phyloP scores from a whole-genome alignment of 768 basidiomycete genomes.

The Russula emetica region DNA sequence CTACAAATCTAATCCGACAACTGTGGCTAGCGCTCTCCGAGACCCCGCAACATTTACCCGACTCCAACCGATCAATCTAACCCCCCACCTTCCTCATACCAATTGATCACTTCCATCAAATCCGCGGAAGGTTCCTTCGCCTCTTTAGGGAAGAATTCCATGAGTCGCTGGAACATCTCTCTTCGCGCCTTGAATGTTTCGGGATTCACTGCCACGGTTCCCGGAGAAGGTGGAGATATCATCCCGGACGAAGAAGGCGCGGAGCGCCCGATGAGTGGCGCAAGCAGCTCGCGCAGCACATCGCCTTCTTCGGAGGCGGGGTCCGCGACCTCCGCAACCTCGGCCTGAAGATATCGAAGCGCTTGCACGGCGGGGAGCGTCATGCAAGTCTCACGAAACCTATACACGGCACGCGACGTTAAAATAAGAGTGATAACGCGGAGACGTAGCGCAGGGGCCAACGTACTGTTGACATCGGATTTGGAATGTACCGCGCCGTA shows the following conservation, averaged over 20 bases:
- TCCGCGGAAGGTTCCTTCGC: slow-evolving; percentile 65
- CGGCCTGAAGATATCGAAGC: slow-evolving; percentile 63
- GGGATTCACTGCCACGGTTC: slow-evolving; percentile 34
- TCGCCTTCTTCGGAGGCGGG: slow-evolving; percentile 60
- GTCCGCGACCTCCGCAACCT: slow-evolving; percentile 68
- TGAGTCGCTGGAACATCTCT: slow-evolving; percentile 62
- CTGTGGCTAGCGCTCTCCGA: background rate
- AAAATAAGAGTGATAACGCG: background rate
- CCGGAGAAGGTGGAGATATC: background rate
- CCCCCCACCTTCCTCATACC: slow-evolving; percentile 29
- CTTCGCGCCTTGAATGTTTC: slow-evolving; percentile 59
- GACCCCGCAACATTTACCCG: background rate
- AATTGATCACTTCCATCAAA: slow-evolving; percentile 59
- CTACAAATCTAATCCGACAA: too few relatives aligned
- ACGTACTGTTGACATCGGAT: slow-evolving; percentile 71
- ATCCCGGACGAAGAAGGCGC: slow-evolving; percentile 30
- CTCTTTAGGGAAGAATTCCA: slow-evolving; percentile 57
- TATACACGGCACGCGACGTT: slow-evolving; percentile 33
- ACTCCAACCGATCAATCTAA: slow-evolving; percentile 8
- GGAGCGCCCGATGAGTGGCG: slow-evolving; percentile 49
- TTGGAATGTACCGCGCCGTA: slow-evolving; percentile 57
- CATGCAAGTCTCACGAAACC: slow-evolving; percentile 81
- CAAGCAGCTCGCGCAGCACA: slow-evolving; percentile 62
- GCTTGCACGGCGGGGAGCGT: slow-evolving; percentile 57
- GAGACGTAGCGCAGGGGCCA: background rate